Evolutionary conservation across 352 stramenopile species (phyloP).

Genomic region (Pythium volutum): DNA sequence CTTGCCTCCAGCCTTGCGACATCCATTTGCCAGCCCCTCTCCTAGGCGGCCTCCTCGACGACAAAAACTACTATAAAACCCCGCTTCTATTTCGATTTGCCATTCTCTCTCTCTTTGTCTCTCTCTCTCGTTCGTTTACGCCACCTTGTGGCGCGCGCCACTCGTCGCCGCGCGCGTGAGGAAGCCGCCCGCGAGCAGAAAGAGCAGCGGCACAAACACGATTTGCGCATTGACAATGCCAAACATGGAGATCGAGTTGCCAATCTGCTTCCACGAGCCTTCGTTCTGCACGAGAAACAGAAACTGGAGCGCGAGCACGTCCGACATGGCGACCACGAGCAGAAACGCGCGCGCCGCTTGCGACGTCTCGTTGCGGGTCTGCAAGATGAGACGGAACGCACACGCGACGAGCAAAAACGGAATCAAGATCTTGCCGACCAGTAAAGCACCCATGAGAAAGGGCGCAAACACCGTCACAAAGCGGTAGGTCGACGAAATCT

Average conservation of each 20-base stretch:
- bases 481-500: slow-evolving; percentile 83
- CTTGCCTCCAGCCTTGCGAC: background rate
- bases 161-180: slow-evolving; percentile 1
- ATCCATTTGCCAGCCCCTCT: too few species aligned
- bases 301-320: slow-evolving; percentile 78
- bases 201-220: slow-evolving; percentile 78
- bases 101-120: too few species aligned
- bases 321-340: slow-evolving; percentile 75
- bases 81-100: background rate
- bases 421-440: slow-evolving; percentile 81
- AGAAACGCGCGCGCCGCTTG: slow-evolving; percentile 53
- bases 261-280: slow-evolving; percentile 87
- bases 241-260: slow-evolving; percentile 87
- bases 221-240: slow-evolving; percentile 82
- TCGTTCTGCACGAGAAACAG: slow-evolving; percentile 82
- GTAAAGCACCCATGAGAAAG: slow-evolving; percentile 75
- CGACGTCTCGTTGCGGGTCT: background rate
- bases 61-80: background rate
- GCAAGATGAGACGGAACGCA: slow-evolving; percentile 56
- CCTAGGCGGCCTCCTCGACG: too few species aligned
- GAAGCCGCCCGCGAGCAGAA: slow-evolving; percentile 45
- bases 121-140: background rate
- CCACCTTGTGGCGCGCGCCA: background rate
- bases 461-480: slow-evolving; percentile 83
- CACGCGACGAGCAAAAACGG: slow-evolving; percentile 74